Evolutionary conservation across 2,329 filamentous ascomycete genomes (phyloP), one percentile per base, ranked within the genome.

Genomic region (Penicillium sp.): DNA sequence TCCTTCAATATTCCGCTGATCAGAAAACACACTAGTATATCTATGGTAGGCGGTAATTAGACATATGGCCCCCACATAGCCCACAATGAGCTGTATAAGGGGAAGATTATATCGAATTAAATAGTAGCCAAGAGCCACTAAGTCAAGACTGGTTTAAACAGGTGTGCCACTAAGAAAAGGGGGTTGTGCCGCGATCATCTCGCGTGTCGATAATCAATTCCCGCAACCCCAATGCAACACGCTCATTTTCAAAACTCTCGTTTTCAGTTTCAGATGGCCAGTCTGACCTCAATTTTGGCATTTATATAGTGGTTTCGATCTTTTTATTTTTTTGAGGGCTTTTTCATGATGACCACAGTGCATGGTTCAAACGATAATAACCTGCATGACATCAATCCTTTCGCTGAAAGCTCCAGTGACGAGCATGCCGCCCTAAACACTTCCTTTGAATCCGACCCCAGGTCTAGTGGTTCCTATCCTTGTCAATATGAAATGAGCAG

Each of bases 351-450:
- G 49, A 51, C 30, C 38, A 50, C 48, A 50, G 28, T 19, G 37
- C 41, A 50, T 50, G 48, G 48, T 50, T 50, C 48, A 19, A 50
- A 50, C 28, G 19, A 42, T 25, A 50, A 43, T 30, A 44, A 43
- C 48, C 48, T 35, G n/a, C 37, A 37, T 45, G 49, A 51, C 17
- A 46, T 51, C 31, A 46, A 36, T 46, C 17, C 49, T 30, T 51
- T 43, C 17, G 22, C 38, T 25, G 49, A 36, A 42, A 44, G 48
- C 31, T 51, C 49, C 12, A 36, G 25, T 44, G 40, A 51, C 22
- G 49, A 51, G 25, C 38, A 51, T 45, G 22, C 30, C 30, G 38
- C 38, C 31, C 25, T 37, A 10, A 51, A 45, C 30, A 36, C 40
- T 36, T 51, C 49, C 16, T 45, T 51, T 3, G 49, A 51, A 30